Percentiles rank a stretch among this genome's conserved stretches.
Evolutionary conservation across 2,329 filamentous ascomycete species (phyloP).

Genomic region (Ceratocystis cubensis): DNA sequence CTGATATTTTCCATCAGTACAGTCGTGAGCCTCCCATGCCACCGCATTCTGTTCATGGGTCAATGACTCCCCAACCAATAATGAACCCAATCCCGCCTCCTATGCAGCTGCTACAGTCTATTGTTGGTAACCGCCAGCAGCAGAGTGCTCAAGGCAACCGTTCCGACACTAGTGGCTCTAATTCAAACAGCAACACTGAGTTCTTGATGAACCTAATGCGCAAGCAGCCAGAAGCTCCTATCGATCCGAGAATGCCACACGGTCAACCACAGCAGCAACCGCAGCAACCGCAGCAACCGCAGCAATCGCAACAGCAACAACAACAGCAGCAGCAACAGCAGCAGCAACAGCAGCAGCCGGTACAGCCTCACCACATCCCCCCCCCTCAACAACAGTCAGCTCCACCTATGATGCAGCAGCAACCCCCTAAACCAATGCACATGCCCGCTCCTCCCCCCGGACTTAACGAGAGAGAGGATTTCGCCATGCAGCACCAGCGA

Average conservation of each 20-base stretch:
- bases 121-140: conserved; percentile 36
- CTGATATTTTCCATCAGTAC: conserved; percentile 20
- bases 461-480: conserved; percentile 14
- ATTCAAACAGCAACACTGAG: conserved; percentile 54
- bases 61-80: conserved; percentile 38
- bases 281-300: conserved; percentile 23
- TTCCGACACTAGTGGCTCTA: conserved; percentile 10
- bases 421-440: conserved; percentile 18
- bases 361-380: conserved; percentile 22
- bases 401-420: conserved; percentile 21
- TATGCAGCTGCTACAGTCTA: conserved; percentile 49
- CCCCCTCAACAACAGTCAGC: conserved; percentile 21
- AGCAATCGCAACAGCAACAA: conserved; percentile 23
- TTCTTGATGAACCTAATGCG: conserved; percentile 77
- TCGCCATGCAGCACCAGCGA: conserved; percentile 29
- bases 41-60: conserved; percentile 34
- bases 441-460: conserved; percentile 9
- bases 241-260: conserved; percentile 39
- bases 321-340: conserved; percentile 28
- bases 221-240: conserved; percentile 36
- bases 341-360: conserved; percentile 24
- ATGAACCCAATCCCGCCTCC: conserved; percentile 36
- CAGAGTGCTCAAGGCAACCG: conserved; percentile 18
- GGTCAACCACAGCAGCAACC: conserved; percentile 39
- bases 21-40: conserved; percentile 30